Base-by-base conservation (phyloP, 2,329 filamentous ascomycete species). In the Aspergillus japonicus region DNA sequence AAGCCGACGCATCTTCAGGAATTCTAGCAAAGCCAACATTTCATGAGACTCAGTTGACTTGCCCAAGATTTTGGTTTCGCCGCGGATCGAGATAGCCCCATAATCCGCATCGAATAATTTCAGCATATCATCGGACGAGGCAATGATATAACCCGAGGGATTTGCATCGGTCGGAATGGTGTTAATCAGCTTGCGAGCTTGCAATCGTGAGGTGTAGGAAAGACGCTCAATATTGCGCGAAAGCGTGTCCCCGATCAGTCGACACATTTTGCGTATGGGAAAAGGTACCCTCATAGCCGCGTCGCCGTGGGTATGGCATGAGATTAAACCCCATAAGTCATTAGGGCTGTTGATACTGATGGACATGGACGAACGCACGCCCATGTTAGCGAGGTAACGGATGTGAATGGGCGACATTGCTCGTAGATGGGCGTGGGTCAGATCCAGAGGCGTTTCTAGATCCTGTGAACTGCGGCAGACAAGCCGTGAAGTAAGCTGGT, bases 331-430 rank as follows among this genome's bases (percentile, higher is more conserved):
- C 93, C 92, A 96, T 0, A 96, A 78, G 67, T 96, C 89, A 66
- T 85, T 83, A 67, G 96, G 95, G 0, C 90, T 90, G 64, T 92
- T 95, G 69, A 96, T 90, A 1, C 92, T 96, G 62, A 96, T 92
- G 0, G 92, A 96, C 92, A 96, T 96, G 64, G 91, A 96, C 0
- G 91, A 91, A n/a, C 92, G 87, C 0, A 96, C 92, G 7, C 88
- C 89, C 92, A 96, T 96, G 71, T 96, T 92, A 5, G 80, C 83
- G 3, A 96, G 81, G 67, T 96, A 96, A 70, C 96, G 96, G 57
- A 96, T 75, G 47, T 96, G 93, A 0, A 92, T 92, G 1, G 91
- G 96, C 86, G 96, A 96, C 63, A 74, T 74, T 4, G 93, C 92
- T 56, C 92, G 86, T 1, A 96, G 83, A 70, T 96, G 95, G 0